Evolutionary conservation across 768 basidiomycete genomes (phyloP).

Genomic region (Auricularia heimuer): DNA sequence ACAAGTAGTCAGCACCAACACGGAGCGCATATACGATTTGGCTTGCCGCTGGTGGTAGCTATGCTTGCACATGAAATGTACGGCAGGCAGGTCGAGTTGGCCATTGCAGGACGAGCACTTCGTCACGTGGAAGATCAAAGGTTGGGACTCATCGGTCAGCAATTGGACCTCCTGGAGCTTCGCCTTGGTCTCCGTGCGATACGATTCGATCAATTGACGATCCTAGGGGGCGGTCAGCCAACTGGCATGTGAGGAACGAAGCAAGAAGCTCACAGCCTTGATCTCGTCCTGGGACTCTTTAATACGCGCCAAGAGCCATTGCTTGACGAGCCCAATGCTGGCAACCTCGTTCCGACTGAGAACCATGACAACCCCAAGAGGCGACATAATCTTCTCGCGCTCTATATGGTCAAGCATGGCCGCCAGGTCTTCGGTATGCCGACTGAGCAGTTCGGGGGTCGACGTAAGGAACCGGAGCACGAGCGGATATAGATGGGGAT

Average conservation of each 20-base stretch:
- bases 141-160: constrained; percentile 65
- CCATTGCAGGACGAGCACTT: constrained; percentile 84
- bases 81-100: constrained; percentile 82
- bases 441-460: constrained; percentile 56
- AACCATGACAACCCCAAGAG: constrained; percentile 82
- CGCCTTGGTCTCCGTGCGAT: constrained; percentile 70
- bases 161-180: constrained; percentile 78
- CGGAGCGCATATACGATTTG: constrained; percentile 1
- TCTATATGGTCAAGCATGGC: constrained; percentile 71
- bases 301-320: constrained; percentile 79
- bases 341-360: constrained; percentile 82
- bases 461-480: constrained; percentile 86
- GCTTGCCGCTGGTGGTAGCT: constrained; percentile 87
- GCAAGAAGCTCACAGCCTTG: constrained; percentile 49
- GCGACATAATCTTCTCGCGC: constrained; percentile 72
- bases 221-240: constrained; percentile 42
- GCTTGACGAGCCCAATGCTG: constrained; percentile 84
- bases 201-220: constrained; percentile 75
- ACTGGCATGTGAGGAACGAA: constrained; percentile 3
- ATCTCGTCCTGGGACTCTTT: constrained; percentile 65
- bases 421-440: constrained; percentile 63
- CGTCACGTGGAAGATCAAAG: constrained; percentile 89
- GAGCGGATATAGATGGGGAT: constrained; percentile 74
- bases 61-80: constrained; percentile 98
- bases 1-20: not conserved